phyloP scores from a whole-genome alignment of 192 early-diverging fungal genomes.

The Mortierella antarctica region DNA sequence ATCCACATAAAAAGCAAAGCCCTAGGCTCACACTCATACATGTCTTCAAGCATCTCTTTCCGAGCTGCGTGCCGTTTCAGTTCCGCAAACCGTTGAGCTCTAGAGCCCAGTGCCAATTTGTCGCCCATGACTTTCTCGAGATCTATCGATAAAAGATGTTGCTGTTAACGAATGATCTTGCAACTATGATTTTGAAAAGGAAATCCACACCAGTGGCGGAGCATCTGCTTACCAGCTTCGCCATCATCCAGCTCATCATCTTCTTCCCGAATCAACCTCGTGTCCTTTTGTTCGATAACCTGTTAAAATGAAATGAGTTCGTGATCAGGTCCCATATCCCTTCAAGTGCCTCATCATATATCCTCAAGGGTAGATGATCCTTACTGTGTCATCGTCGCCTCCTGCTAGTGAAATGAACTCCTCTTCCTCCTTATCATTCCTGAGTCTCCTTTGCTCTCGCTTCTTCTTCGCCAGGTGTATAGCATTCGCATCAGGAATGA shows the following conservation, averaged over 20 bases:
- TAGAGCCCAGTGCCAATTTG: conserved; percentile 57
- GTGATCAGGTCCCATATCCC: not conserved
- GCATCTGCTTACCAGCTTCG: conserved; percentile 56
- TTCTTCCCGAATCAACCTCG: conserved; percentile 66
- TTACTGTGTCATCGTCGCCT: conserved; percentile 45
- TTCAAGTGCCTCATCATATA: not conserved
- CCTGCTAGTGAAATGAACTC: conserved; percentile 57
- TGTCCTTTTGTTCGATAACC: conserved; percentile 33
- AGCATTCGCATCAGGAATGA: conserved; percentile 62
- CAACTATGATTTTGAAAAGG: not conserved
- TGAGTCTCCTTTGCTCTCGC: conserved; percentile 60
- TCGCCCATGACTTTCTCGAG: conserved; percentile 64
- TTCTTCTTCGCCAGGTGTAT: conserved; percentile 68
- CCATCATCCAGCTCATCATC: conserved; percentile 68
- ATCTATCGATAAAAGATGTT: conserved; percentile 29
- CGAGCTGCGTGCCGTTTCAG: conserved; percentile 47
- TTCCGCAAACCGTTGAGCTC: conserved; percentile 55
- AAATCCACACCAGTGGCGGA: not conserved
- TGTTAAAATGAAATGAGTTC: not conserved
- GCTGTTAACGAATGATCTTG: not conserved
- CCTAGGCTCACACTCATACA: conserved; percentile 29
- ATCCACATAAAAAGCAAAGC: not conserved
- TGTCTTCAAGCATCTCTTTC: conserved; percentile 64
- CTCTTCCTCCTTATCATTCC: conserved; percentile 31
- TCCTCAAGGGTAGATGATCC: not conserved